A percentile compares a stretch with the other conserved stretches of the same genome.
phyloP scores from a whole-genome alignment of 768 basidiomycete genomes.

The Stropharia rugosoannulata region DNA sequence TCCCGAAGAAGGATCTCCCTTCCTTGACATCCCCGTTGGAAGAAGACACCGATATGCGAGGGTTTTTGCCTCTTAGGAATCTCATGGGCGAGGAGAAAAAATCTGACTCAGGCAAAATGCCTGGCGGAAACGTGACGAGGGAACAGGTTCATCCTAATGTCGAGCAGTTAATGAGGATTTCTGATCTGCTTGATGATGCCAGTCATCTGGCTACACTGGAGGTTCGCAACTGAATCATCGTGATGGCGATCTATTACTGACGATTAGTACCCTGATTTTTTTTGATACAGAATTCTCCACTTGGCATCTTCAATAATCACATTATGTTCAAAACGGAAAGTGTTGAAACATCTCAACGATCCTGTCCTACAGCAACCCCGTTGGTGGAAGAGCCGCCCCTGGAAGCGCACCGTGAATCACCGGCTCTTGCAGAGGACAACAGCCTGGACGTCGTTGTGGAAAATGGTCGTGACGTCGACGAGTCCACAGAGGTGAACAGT shows the following conservation, averaged over 20 bases:
- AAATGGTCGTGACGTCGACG: slow-evolving; percentile 48
- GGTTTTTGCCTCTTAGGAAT: slow-evolving; percentile 80
- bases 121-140: slow-evolving; percentile 22
- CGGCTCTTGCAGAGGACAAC: slow-evolving; percentile 25
- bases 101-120: slow-evolving; percentile 16
- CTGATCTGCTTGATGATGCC: slow-evolving; percentile 79
- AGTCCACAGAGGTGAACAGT: slow-evolving; percentile 65
- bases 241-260: not conserved
- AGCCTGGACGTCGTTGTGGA: slow-evolving; percentile 13
- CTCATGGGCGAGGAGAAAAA: slow-evolving; percentile 42
- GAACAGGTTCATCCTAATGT: slow-evolving; percentile 82
- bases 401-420: slow-evolving; percentile 18
- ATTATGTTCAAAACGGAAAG: slow-evolving; percentile 32
- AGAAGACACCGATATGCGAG: slow-evolving; percentile 87
- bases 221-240: slow-evolving; percentile 36
- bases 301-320: slow-evolving; percentile 32
- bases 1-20: slow-evolving; percentile 67
- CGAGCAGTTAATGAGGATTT: slow-evolving; percentile 92
- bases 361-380: slow-evolving; percentile 12
- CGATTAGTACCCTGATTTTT: not conserved
- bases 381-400: slow-evolving; percentile 3
- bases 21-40: slow-evolving; percentile 64
- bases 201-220: slow-evolving; percentile 53
- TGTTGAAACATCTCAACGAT: slow-evolving; percentile 21
- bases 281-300: slow-evolving; percentile 37